phyloP scores from a whole-genome alignment of 495 filamentous ascomycete species.

The Neurospora intermedia region DNA sequence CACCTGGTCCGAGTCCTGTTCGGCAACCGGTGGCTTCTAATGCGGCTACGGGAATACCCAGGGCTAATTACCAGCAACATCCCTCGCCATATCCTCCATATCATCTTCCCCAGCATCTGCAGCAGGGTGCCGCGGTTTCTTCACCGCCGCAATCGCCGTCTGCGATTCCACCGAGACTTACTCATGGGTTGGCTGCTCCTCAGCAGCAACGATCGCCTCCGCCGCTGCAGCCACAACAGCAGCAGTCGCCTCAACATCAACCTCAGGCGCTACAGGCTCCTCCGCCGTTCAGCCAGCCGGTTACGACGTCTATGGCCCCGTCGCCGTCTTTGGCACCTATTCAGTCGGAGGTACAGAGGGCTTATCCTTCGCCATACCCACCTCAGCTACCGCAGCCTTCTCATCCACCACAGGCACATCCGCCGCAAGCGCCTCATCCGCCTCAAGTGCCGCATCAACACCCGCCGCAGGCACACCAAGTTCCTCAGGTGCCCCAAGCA shows the following conservation, averaged over 20 bases:
- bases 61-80: slow-evolving; percentile 9
- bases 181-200: slow-evolving; percentile 10
- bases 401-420: slow-evolving; percentile 21
- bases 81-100: slow-evolving; percentile 8
- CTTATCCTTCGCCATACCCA: slow-evolving; percentile 29
- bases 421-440: slow-evolving; percentile 11
- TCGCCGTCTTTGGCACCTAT: slow-evolving; percentile 1
- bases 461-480: not conserved
- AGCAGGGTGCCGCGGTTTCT: slow-evolving; percentile 4
- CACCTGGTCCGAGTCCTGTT: not conserved
- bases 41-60: not conserved
- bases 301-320: not conserved
- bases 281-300: slow-evolving; percentile 18
- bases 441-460: slow-evolving; percentile 5
- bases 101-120: slow-evolving; percentile 6
- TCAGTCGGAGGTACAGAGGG: slow-evolving; percentile 16
- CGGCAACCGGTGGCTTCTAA: slow-evolving; percentile 4
- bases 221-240: not conserved
- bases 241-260: slow-evolving; percentile 8
- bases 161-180: slow-evolving; percentile 6
- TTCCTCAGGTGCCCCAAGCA: slow-evolving; percentile 10
- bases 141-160: slow-evolving; percentile 20
- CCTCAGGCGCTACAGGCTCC: slow-evolving; percentile 13
- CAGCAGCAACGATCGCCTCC: slow-evolving; percentile 15
- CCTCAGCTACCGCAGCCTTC: not conserved